Base-by-base conservation (phyloP, 2,329 filamentous ascomycete genomes). In the Aureobasidium zeae region DNA sequence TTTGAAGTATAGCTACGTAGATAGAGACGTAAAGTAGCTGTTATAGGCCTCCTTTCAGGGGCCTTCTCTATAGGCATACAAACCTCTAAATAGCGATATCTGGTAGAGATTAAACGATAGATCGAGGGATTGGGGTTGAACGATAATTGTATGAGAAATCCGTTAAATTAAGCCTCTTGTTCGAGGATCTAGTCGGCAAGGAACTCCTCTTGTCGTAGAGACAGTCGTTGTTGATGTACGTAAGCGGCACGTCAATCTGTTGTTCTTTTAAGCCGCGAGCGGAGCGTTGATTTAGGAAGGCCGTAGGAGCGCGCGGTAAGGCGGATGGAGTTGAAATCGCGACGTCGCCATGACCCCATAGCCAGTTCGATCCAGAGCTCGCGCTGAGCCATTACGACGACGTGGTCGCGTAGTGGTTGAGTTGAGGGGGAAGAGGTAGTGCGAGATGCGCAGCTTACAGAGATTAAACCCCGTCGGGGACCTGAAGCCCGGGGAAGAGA, bases 181-280 rank as follows among this genome's bases (percentile, higher is more conserved):
- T 45, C 12, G 7, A 31, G 34, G 7, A 45, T 33, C 34, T n/a
- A 45, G 3, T 33, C 15, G 21, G 25, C 10, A 15, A 45, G 43
- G 11, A 45, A 38, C 19, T 32, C 28, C 43, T 38, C 34, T 24
- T 45, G 8, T 45, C 12, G 6, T 16, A 19, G n/a, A 16, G 21
- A 33, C 2, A 45, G 9, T 11, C 34, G 19, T 25, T 38, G 13
- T 5, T 20, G n/a, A 9, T 45, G 15, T 37, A 17, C 5, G 20
- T 45, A 12, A 5, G 20, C 34, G 2, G 16, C 21, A 21, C 26
- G 26, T 25, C 9, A 20, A 13, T 45, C 26, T 1, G 13, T 21
- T 30, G 4, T 32, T 11, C 43, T 9, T 25, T 24, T 20, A 11
- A 38, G 26, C 13, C 43, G 33, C 19, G 21, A 1, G 13, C 20